These are phyloP conservation scores for Catenaria anguillulae DNA, from an alignment of 371 early-diverging fungal species.

Conservation along the genomic window DNA sequence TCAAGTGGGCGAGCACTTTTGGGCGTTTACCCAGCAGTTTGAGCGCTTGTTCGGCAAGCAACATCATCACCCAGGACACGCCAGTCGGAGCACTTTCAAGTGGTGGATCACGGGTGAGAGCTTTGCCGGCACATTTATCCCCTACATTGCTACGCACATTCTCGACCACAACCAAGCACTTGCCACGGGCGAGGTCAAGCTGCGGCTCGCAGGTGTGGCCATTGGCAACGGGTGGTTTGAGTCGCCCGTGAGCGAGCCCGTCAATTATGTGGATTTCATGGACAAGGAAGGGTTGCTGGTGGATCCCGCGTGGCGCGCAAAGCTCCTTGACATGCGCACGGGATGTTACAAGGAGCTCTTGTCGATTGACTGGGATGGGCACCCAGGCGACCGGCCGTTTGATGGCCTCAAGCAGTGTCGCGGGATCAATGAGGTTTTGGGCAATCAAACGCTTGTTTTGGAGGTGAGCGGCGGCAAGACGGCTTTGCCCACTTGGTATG, in stretches of 20 bases:
- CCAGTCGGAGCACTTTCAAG: not conserved
- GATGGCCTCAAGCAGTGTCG: not conserved
- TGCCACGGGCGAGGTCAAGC: not conserved
- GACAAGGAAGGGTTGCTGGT: not conserved
- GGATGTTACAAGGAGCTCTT: not conserved
- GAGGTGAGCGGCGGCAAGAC: too few relatives aligned
- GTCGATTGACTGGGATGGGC: too few relatives aligned
- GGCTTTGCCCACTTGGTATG: too few relatives aligned
- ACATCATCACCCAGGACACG: not conserved
- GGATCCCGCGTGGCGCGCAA: not conserved
- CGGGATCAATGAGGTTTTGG: too few relatives aligned
- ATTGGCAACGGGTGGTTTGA: slow-evolving; percentile 17
- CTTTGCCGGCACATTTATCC: slow-evolving; percentile 1
- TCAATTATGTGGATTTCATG: not conserved
- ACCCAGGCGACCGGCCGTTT: not conserved
- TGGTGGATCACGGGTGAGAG: too few relatives aligned
- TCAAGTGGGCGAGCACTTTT: not conserved
- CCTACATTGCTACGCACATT: not conserved
- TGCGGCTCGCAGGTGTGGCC: slow-evolving; percentile 18
- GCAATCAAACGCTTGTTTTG: too few relatives aligned
- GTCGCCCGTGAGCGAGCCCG: slow-evolving; percentile 13
- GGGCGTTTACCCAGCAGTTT: not conserved
- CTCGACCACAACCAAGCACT: not conserved
- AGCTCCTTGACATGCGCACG: not conserved
- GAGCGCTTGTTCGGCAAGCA: not conserved